These are phyloP conservation scores for Candida palmyrensis DNA, from an alignment of 805 yeast genomes.

Conservation along the genomic window DNA sequence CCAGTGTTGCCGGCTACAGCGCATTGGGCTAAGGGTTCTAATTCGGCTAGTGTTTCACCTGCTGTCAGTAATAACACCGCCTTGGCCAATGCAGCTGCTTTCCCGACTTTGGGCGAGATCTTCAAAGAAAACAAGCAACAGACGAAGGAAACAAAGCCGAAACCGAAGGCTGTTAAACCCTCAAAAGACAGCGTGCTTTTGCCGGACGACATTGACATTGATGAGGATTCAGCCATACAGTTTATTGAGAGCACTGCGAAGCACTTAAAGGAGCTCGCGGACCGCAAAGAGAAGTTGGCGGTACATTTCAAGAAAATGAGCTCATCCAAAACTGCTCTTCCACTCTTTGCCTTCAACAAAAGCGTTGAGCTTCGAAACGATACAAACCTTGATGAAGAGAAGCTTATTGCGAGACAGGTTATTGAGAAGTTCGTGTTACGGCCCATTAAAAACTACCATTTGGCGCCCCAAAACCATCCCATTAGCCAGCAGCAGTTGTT, in stretches of 20 bases:
- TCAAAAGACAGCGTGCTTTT: slow-evolving; percentile 27
- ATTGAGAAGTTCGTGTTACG: slow-evolving; percentile 35
- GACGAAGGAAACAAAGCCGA: slow-evolving; percentile 21
- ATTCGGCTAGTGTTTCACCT: slow-evolving; percentile 32
- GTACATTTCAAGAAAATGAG: slow-evolving; percentile 25
- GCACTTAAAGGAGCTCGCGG: slow-evolving; percentile 32
- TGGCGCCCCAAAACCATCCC: slow-evolving; percentile 42
- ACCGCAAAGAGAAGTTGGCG: slow-evolving; percentile 34
- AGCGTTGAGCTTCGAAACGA: slow-evolving; percentile 19
- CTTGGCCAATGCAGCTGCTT: slow-evolving; percentile 47
- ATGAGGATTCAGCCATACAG: slow-evolving; percentile 40
- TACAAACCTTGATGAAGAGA: slow-evolving; percentile 32
- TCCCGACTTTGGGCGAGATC: slow-evolving; percentile 54
- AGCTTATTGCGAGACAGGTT: slow-evolving; percentile 31
- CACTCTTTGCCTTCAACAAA: slow-evolving; percentile 47
- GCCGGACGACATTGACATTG: slow-evolving; percentile 46
- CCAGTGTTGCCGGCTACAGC: slow-evolving; percentile 67
- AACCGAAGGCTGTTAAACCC: slow-evolving; percentile 23
- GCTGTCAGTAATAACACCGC: slow-evolving; percentile 28
- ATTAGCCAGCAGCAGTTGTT: slow-evolving; percentile 27
- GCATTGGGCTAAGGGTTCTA: slow-evolving; percentile 47
- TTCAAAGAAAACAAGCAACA: slow-evolving; percentile 33
- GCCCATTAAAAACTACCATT: slow-evolving; percentile 41
- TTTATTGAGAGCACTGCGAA: slow-evolving; percentile 46
- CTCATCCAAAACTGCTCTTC: slow-evolving; percentile 21